Evolutionary conservation across 202 grass and related monocot species (phyloP), one percentile per base, ranked within the genome.

Genomic region (Digitaria exilis): DNA sequence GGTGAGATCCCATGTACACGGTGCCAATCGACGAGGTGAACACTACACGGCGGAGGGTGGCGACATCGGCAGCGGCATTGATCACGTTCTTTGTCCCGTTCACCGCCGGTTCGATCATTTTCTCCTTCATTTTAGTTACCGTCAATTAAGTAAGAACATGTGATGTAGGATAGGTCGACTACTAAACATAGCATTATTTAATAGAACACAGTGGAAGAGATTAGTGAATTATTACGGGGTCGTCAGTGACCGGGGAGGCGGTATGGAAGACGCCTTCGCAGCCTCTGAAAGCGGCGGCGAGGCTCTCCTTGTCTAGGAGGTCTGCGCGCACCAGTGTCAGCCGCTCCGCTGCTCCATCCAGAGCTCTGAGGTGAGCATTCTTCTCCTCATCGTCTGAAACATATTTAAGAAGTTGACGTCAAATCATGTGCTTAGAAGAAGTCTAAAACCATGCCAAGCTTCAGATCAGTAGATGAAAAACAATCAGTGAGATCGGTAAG

Each of bases 261-360:
- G 73, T 81, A 25, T 86, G 86, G 73, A 92, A 86, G 62, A 92
- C 83, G 8, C 86, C 90, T 28, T 86, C 65, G 30, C 83, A 92
- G 50, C 90, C 86, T 15, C 5, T 18, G 58, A 92, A 85, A 5
- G 83, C 86, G 28, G 57, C 67, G 35, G 24, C 42, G 21, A 92
- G 82, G 26, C 78, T 84, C 55, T 86, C 73, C 58, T 28, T 55
- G 8, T 86, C 89, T 7, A 88, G 84, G 32, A 91, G 28, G 30
- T 91, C 86, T 1, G 72, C 86, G 18, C 65, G 31, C 16, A 85
- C 26, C 14, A 91, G 59, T 30, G 41, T 65, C 16, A 88, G 69
- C 43, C 81, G 59, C 37, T 91, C 76, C 0, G 77, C 45, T 3
- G 82, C 89, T 0, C 85, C 85, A 9, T 82, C 78, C 0, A 91